These are phyloP conservation scores for Tetrahymena thermophila DNA, from an alignment of 73 alveolate species.

Conservation along the genomic window DNA sequence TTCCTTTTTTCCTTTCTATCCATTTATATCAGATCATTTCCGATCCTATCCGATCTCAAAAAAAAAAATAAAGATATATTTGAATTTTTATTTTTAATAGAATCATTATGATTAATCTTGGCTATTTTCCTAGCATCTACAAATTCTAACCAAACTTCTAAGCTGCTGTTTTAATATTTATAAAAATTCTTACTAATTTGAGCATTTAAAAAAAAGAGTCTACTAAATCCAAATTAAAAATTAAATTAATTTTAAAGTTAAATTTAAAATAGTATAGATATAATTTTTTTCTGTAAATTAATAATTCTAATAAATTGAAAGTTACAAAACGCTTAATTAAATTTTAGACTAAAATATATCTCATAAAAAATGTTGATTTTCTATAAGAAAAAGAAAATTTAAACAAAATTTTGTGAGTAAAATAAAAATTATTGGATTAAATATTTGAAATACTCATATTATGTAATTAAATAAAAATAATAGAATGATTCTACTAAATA, in stretches of 20 bases:
- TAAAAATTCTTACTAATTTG: too few relatives aligned
- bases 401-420: too few relatives aligned
- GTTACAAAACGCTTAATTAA: too few relatives aligned
- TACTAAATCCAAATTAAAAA: too few relatives aligned
- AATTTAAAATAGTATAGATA: too few relatives aligned
- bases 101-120: background rate
- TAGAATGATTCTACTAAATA: background rate
- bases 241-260: too few relatives aligned
- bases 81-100: too few relatives aligned
- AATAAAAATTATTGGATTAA: too few relatives aligned
- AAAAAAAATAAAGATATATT: background rate
- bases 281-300: too few relatives aligned
- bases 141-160: background rate
- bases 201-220: background rate
- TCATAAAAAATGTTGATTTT: background rate
- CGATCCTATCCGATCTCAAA: conserved; percentile 1
- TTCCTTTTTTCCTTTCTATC: background rate
- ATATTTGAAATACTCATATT: background rate
- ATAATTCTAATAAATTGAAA: background rate
- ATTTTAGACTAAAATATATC: background rate
- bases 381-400: background rate
- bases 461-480: too few relatives aligned
- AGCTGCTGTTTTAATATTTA: background rate
- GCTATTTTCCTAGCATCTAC: background rate
- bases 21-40: background rate